phyloP scores from a whole-genome alignment of 257 asterid species.

The Asclepias syriaca region DNA sequence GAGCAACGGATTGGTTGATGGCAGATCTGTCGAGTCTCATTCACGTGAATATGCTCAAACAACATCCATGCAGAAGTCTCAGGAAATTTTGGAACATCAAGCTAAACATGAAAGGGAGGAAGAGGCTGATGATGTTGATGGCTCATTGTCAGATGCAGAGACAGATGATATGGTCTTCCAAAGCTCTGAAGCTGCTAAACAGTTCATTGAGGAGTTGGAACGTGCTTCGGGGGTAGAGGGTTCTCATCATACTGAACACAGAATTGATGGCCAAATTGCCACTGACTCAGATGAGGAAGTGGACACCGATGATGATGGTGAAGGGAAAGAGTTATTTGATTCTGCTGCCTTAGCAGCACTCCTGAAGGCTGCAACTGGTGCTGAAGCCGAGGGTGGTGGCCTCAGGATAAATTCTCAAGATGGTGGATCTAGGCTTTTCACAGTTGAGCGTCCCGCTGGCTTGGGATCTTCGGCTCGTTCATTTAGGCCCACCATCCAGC shows the following conservation, averaged over 20 bases:
- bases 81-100: slow-evolving; percentile 42
- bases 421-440: slow-evolving; percentile 89
- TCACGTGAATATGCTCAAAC: slow-evolving; percentile 16
- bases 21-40: slow-evolving; percentile 18
- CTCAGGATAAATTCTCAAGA: slow-evolving; percentile 83
- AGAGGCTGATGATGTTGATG: slow-evolving; percentile 43
- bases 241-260: slow-evolving; percentile 41
- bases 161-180: slow-evolving; percentile 78
- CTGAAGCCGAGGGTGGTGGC: slow-evolving; percentile 64
- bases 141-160: slow-evolving; percentile 53
- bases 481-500: slow-evolving; percentile 52
- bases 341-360: slow-evolving; percentile 95
- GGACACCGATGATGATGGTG: slow-evolving; percentile 90
- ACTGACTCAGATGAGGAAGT: slow-evolving; percentile 92
- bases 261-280: slow-evolving; percentile 82
- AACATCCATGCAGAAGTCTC: slow-evolving; percentile 10
- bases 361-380: slow-evolving; percentile 85
- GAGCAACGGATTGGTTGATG: slow-evolving; percentile 10
- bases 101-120: slow-evolving; percentile 29
- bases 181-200: slow-evolving; percentile 80
- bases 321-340: slow-evolving; percentile 73
- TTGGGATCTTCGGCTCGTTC: slow-evolving; percentile 86
- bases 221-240: slow-evolving; percentile 54
- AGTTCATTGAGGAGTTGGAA: slow-evolving; percentile 83
- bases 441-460: slow-evolving; percentile 93